phyloP scores from a whole-genome alignment of 495 filamentous ascomycete species.

The Penicillium ucsense region DNA sequence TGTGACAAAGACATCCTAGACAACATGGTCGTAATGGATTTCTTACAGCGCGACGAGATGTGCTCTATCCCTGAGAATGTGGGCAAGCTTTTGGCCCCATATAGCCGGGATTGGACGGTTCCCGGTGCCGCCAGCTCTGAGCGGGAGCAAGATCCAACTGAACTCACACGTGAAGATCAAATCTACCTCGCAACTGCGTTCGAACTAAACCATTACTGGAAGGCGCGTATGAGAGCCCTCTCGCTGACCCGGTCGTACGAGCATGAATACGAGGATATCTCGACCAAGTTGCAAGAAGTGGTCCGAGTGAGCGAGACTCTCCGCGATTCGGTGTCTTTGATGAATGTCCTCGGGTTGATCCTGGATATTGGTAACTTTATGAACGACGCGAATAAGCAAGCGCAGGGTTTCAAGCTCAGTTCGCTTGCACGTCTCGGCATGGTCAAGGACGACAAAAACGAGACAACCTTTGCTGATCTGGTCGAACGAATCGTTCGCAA shows the following conservation, averaged over 20 bases:
- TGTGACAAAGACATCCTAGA: constrained; percentile 89
- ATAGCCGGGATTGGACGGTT: constrained; percentile 93
- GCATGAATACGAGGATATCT: constrained; percentile 83
- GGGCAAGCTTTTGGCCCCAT: constrained; percentile 84
- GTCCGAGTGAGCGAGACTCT: constrained; percentile 81
- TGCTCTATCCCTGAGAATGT: constrained; percentile 87
- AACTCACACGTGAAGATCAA: constrained; percentile 90
- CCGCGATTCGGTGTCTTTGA: constrained; percentile 79
- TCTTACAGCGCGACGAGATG: constrained; percentile 83
- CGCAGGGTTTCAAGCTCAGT: constrained; percentile 92
- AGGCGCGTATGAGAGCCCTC: constrained; percentile 87
- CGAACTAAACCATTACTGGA: constrained; percentile 98
- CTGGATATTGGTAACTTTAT: constrained; percentile 98
- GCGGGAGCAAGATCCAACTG: constrained; percentile 77
- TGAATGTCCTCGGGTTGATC: constrained; percentile 93
- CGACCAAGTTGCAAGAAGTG: constrained; percentile 68
- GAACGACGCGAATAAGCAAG: constrained; percentile 98
- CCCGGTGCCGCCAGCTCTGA: constrained; percentile 69
- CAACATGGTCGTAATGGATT: constrained; percentile 94
- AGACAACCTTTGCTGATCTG: constrained; percentile 88
- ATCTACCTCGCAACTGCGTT: constrained; percentile 89
- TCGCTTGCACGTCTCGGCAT: constrained; percentile 90
- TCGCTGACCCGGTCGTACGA: constrained; percentile 78
- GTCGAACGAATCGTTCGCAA: constrained; percentile 96
- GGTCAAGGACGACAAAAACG: constrained; percentile 98